Evolutionary conservation across 495 filamentous ascomycete genomes (phyloP).

Genomic region (Neurospora sublineolata): DNA sequence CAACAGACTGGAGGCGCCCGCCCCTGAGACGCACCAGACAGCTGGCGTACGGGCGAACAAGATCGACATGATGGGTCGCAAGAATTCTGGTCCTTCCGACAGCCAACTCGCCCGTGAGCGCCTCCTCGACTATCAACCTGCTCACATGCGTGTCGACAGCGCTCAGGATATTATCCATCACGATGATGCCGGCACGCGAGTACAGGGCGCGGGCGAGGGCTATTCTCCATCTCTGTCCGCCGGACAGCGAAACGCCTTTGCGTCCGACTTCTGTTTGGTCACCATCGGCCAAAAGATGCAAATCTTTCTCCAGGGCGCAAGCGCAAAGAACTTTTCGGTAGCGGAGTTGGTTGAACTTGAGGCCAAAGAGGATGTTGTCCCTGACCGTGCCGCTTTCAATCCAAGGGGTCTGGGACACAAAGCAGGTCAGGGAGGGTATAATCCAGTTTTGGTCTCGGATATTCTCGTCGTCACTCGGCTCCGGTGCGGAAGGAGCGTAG

Average conservation of each 20-base stretch:
- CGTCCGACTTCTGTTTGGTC: conserved; percentile 62
- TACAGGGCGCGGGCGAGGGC: conserved; percentile 62
- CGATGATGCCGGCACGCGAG: conserved; percentile 48
- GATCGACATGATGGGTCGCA: conserved; percentile 41
- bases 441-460: conserved; percentile 45
- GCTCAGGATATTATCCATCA: conserved; percentile 61
- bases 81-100: conserved; percentile 38
- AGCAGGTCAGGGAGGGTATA: conserved; percentile 46
- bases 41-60: conserved; percentile 47
- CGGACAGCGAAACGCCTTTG: conserved; percentile 57
- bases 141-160: conserved; percentile 47
- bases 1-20: conserved; percentile 43
- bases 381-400: conserved; percentile 41
- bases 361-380: conserved; percentile 48
- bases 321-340: conserved; percentile 48
- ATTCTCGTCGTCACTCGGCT: conserved; percentile 11
- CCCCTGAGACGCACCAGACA: conserved; percentile 51
- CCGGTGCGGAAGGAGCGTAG: conserved; percentile 28
- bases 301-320: conserved; percentile 53
- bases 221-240: conserved; percentile 59
- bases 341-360: conserved; percentile 31
- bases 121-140: conserved; percentile 35
- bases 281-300: conserved; percentile 51
- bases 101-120: conserved; percentile 36
- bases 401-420: conserved; percentile 50